Evolutionary conservation across 352 stramenopile genomes (phyloP).

Genomic region (Phytophthora agathidicida): DNA sequence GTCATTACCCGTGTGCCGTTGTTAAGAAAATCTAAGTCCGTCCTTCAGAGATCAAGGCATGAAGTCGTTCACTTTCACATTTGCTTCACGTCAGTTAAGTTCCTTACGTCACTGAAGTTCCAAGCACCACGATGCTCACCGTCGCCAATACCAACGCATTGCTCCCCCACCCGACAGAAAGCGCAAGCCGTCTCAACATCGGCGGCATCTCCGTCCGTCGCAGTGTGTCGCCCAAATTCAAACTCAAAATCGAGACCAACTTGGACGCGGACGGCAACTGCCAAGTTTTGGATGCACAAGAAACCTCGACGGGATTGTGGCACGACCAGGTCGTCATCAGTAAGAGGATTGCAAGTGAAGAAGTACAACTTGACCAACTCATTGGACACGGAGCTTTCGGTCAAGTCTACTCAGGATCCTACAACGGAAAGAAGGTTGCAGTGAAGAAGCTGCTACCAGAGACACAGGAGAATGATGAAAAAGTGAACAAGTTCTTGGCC

Average conservation of each 20-base stretch:
- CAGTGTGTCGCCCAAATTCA: constrained; percentile 16
- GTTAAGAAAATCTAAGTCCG: background rate
- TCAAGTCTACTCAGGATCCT: constrained; percentile 42
- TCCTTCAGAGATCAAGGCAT: background rate
- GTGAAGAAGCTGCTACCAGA: constrained; percentile 44
- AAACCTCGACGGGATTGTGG: constrained; percentile 14
- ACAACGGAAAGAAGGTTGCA: constrained; percentile 37
- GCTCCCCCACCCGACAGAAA: constrained; percentile 6
- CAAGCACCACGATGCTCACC: constrained; percentile 14
- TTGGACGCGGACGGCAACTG: constrained; percentile 13
- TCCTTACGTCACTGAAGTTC: background rate
- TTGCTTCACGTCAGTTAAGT: constrained; percentile 13
- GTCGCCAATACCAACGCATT: constrained; percentile 17
- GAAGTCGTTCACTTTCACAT: constrained; percentile 18
- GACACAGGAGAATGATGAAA: constrained; percentile 5
- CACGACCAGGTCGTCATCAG: constrained; percentile 11
- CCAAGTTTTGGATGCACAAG: constrained; percentile 3
- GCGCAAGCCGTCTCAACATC: constrained; percentile 20
- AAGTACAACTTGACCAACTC: constrained; percentile 31
- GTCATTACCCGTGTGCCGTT: background rate
- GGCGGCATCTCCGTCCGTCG: constrained; percentile 23
- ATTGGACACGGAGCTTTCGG: constrained; percentile 40
- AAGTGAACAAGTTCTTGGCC: constrained; percentile 41
- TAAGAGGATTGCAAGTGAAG: constrained; percentile 37
- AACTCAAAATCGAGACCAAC: constrained; percentile 31